Evolutionary conservation across 176 grass and related monocot genomes (phyloP).

Genomic region (Tillandsia leiboldiana): DNA sequence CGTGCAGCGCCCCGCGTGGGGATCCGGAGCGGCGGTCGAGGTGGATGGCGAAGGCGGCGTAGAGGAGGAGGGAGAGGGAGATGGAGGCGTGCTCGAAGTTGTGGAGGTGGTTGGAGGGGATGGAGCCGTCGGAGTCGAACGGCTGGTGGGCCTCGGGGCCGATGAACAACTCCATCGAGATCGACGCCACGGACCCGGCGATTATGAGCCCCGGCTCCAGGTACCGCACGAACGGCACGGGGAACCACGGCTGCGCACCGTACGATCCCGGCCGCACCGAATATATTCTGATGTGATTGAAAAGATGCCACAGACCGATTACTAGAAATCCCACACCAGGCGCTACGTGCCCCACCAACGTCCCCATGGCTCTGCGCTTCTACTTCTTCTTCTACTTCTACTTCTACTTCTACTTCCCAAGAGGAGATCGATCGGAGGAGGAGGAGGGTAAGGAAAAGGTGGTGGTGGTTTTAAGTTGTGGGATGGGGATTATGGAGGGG

Average conservation of each 20-base stretch:
- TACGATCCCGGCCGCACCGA: slow-evolving; percentile 49
- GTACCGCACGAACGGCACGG: slow-evolving; percentile 30
- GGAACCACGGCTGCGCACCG: slow-evolving; percentile 69
- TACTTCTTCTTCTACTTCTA: background rate
- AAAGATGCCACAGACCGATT: slow-evolving; percentile 82
- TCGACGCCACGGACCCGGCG: slow-evolving; percentile 34
- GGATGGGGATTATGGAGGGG: too few species aligned
- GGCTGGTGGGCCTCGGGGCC: slow-evolving; percentile 76
- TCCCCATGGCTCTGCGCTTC: slow-evolving; percentile 36
- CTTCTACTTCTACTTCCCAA: background rate
- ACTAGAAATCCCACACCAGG: slow-evolving; percentile 73
- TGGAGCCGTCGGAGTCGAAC: slow-evolving; percentile 72
- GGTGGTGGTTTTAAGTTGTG: too few species aligned
- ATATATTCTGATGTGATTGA: slow-evolving; percentile 69
- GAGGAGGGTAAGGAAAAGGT: too few species aligned
- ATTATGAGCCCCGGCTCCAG: slow-evolving; percentile 64
- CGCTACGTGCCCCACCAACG: slow-evolving; percentile 67
- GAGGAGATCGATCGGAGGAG: too few species aligned
- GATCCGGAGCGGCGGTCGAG: slow-evolving; percentile 32
- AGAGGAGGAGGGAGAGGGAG: slow-evolving; percentile 62
- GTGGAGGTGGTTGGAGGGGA: slow-evolving; percentile 82
- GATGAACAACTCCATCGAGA: slow-evolving; percentile 85
- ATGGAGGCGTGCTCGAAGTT: slow-evolving; percentile 98
- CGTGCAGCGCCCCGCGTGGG: slow-evolving; percentile 4
- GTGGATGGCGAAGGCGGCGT: slow-evolving; percentile 44